Evolutionary conservation across 2,329 filamentous ascomycete species (phyloP), one percentile per base, ranked within the genome.

Genomic region (Diaporthe capsici): DNA sequence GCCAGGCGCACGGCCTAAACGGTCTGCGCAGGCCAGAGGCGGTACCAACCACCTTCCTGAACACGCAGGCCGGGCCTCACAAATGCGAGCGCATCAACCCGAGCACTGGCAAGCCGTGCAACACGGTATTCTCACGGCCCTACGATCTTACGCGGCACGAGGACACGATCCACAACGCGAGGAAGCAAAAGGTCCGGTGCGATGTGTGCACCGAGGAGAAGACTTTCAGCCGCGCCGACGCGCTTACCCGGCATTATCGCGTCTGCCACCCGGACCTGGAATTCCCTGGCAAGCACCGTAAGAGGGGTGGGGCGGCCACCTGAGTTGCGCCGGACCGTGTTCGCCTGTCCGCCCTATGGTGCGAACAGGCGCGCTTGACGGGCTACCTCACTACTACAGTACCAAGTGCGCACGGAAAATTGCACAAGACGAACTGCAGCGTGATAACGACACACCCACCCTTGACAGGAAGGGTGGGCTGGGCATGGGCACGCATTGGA

Each of bases 71-170:
- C 13, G 97, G 97, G 0, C 97, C 97, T 44, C 97, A 98, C 87
- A 93, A 93, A 80, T 99, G 97, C 84, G 94, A 96, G 81, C 92
- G 96, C 79, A 95, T 96, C 85, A 98, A 98, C 84, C 96, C 96
- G 2, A 96, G 94, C 78, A 98, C 97, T 0, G 95, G 95, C 78
- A 98, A 98, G 86, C 94, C 95, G 0, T 98, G 97, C 89, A 96
- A 95, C 83, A 97, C 95, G 0, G 89, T 98, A 72, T 98, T 99
- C 85, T 98, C 96, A 0, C 90, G 97, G 28, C 97, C 97, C 1
- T 99, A 99, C 87, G 97, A 99, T 84, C 89, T 99, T 71, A 99
- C 97, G 0, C 90, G 97, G 31, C 97, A 99, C 82, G 97, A 99
- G 84, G 96, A 98, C 79, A 98, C 97, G 0, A 98, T 98, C 78